These are phyloP conservation scores for Hordeum vulgare DNA, from an alignment of 176 grass and related monocot genomes.

Conservation along the genomic window DNA sequence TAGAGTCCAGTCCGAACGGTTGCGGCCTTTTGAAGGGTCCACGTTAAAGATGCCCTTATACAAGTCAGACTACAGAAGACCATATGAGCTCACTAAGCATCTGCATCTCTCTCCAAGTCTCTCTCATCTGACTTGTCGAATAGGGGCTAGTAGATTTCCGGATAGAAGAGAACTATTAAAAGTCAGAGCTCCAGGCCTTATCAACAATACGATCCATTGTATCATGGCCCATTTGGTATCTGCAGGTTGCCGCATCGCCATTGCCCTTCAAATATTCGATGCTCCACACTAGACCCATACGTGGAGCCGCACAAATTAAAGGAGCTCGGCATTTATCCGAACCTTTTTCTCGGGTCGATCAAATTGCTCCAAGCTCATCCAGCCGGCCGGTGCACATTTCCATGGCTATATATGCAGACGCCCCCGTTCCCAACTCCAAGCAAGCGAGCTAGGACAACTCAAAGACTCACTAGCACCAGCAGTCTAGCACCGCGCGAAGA, in stretches of 20 bases:
- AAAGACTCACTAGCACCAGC: not conserved
- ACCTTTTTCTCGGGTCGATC: not conserved
- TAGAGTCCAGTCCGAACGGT: too few species aligned
- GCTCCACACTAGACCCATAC: constrained; percentile 4
- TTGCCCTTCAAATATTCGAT: constrained; percentile 38
- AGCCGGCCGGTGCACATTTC: not conserved
- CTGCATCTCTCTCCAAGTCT: constrained; percentile 1
- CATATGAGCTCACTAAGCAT: not conserved
- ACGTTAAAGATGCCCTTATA: too few species aligned
- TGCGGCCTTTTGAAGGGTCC: too few species aligned
- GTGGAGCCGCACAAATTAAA: constrained; percentile 13
- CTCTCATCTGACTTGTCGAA: constrained; percentile 37
- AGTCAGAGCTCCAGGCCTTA: constrained; percentile 28
- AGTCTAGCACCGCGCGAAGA: too few species aligned
- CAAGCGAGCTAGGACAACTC: constrained; percentile 2
- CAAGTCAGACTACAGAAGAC: not conserved
- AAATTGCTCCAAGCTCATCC: not conserved
- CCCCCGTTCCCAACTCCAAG: not conserved
- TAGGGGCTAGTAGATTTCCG: constrained; percentile 1
- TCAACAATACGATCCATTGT: not conserved
- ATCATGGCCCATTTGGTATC: not conserved
- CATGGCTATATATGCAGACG: constrained; percentile 36
- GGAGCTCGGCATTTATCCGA: constrained; percentile 16
- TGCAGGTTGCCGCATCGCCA: not conserved
- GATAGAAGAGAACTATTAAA: constrained; percentile 10